Conservation (phyloP, 805 yeast species). For the Dipodascopsis uninucleata region DNA sequence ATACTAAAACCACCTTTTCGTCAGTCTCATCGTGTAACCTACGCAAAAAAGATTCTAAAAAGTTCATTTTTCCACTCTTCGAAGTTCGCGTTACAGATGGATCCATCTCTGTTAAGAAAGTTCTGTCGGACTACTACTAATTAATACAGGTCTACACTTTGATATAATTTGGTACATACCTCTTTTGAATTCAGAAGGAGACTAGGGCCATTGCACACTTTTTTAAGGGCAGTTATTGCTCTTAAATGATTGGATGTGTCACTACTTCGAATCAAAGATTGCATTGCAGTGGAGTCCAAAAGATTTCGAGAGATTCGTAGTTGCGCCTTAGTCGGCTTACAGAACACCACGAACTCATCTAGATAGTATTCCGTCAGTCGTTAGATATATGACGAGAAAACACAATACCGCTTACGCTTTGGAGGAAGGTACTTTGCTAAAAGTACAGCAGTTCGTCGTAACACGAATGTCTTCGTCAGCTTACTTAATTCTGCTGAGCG, state of each 20-base stretch:
- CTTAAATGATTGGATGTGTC: slow-evolving; percentile 47
- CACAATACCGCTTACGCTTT: slow-evolving; percentile 37
- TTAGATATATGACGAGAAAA: neutral
- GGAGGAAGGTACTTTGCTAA: slow-evolving; percentile 59
- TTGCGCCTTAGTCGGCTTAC: slow-evolving; percentile 69
- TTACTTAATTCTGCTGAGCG: slow-evolving; percentile 48
- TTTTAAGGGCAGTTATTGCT: slow-evolving; percentile 69
- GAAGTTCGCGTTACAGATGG: slow-evolving; percentile 7
- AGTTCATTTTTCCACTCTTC: slow-evolving; percentile 59
- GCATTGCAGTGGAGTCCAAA: slow-evolving; percentile 36
- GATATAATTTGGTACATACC: slow-evolving; percentile 3
- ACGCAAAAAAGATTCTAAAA: slow-evolving; percentile 54
- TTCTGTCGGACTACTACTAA: neutral
- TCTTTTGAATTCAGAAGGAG: slow-evolving; percentile 38
- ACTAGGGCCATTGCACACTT: slow-evolving; percentile 79
- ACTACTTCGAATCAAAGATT: slow-evolving; percentile 36
- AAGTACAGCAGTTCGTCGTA: slow-evolving; percentile 67
- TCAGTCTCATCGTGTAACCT: slow-evolving; percentile 44
- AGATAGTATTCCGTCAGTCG: neutral
- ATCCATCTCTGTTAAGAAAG: slow-evolving; percentile 10
- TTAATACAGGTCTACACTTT: neutral
- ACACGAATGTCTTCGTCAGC: slow-evolving; percentile 60
- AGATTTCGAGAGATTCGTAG: slow-evolving; percentile 51
- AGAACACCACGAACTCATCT: slow-evolving; percentile 69
- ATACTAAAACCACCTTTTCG: slow-evolving; percentile 81